These are phyloP conservation scores for Fusarium tjaetaba DNA, from an alignment of 2,329 filamentous ascomycete species.

Conservation along the genomic window DNA sequence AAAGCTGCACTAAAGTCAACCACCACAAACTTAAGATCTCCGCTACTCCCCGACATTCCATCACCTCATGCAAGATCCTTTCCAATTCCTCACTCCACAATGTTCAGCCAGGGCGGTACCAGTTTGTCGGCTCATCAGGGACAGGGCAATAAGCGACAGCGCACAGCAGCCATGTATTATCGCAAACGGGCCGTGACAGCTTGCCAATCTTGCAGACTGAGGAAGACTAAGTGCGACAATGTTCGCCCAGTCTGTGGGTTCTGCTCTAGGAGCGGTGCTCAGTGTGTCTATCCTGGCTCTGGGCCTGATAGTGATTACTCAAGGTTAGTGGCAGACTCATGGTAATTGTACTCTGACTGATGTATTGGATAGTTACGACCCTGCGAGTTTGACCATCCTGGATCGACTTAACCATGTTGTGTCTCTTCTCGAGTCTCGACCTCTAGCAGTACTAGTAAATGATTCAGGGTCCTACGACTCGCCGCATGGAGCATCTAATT, in stretches of 20 bases:
- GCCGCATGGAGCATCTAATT: rapidly evolving
- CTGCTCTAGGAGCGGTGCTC: not conserved
- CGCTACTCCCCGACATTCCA: not conserved
- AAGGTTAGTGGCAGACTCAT: not conserved
- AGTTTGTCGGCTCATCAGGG: not conserved
- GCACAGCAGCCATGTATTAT: not conserved
- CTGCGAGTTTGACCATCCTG: not conserved
- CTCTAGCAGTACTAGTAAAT: not conserved
- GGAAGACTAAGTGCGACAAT: conserved; percentile 26
- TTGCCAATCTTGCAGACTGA: conserved; percentile 19
- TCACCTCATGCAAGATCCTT: not conserved
- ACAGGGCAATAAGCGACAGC: not conserved
- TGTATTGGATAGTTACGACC: not conserved
- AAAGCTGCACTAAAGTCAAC: not conserved
- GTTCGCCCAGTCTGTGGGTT: conserved; percentile 5
- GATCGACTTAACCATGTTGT: not conserved
- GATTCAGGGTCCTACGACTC: rapidly evolving
- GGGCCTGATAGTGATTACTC: not conserved
- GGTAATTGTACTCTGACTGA: rapidly evolving
- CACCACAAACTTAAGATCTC: not conserved
- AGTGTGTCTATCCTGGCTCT: conserved; percentile 1
- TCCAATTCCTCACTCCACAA: not conserved
- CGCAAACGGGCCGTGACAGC: conserved; percentile 4
- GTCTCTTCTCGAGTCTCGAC: not conserved
- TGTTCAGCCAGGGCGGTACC: not conserved